phyloP scores from a whole-genome alignment of 2,329 filamentous ascomycete genomes.

The Lachnellula subtilissima region DNA sequence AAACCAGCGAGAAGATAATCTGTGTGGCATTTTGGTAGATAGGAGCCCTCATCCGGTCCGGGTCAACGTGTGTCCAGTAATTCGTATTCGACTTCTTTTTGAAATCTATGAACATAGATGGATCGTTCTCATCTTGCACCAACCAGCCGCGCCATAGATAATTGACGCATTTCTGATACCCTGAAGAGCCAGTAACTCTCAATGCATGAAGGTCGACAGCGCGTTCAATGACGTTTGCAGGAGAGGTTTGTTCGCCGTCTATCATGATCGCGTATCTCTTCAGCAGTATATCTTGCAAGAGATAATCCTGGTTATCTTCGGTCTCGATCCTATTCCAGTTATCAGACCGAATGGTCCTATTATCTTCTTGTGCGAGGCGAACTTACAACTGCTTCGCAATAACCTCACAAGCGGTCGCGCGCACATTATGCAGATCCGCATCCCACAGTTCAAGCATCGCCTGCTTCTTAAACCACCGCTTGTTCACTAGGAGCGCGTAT shows the following conservation, averaged over 20 bases:
- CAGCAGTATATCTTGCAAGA: conserved; percentile 76
- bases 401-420: conserved; percentile 81
- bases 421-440: conserved; percentile 72
- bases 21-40: conserved; percentile 89
- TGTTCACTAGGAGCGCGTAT: conserved; percentile 34
- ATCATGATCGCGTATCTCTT: conserved; percentile 82
- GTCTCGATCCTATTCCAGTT: conserved; percentile 62
- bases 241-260: conserved; percentile 64
- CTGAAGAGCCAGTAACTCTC: conserved; percentile 80
- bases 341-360: neutral
- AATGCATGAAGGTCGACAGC: conserved; percentile 91
- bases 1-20: conserved; percentile 77
- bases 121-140: conserved; percentile 90
- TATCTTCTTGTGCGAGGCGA: neutral
- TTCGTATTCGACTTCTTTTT: conserved; percentile 71
- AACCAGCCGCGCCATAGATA: conserved; percentile 96
- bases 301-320: conserved; percentile 73
- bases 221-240: conserved; percentile 86
- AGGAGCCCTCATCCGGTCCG: conserved; percentile 88
- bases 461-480: conserved; percentile 74
- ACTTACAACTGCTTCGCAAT: conserved; percentile 73
- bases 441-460: conserved; percentile 84
- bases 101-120: conserved; percentile 85
- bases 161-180: conserved; percentile 86
- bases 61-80: conserved; percentile 81